phyloP scores from a whole-genome alignment of 306 rosid species.

The Fagus crenata region DNA sequence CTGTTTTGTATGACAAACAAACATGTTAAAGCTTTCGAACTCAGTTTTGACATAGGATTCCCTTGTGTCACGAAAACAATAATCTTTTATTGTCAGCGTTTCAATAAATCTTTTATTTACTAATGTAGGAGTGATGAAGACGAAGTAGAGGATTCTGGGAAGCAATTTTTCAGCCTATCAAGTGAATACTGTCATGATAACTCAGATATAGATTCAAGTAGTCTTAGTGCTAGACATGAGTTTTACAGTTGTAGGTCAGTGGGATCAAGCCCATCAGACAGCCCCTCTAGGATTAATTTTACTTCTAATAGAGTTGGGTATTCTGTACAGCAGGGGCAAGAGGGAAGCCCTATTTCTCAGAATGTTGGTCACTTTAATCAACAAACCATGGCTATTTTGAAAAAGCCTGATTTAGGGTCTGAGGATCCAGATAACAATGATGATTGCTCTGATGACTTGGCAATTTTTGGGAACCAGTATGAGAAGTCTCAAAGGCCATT shows the following conservation, averaged over 20 bases:
- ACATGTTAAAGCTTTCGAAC: neutral
- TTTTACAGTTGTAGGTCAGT: constrained; percentile 46
- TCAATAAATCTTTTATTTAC: constrained; percentile 24
- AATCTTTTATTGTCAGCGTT: neutral
- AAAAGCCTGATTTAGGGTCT: constrained; percentile 54
- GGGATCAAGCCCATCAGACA: constrained; percentile 72
- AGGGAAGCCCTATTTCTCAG: constrained; percentile 43
- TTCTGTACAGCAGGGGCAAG: constrained; percentile 63
- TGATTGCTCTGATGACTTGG: constrained; percentile 64
- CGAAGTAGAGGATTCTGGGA: constrained; percentile 64
- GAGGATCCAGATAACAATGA: constrained; percentile 61
- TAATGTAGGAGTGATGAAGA: constrained; percentile 80
- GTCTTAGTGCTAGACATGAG: constrained; percentile 74
- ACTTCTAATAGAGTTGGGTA: constrained; percentile 53
- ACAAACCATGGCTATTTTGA: constrained; percentile 64
- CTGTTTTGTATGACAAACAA: neutral
- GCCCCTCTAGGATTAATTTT: constrained; percentile 77
- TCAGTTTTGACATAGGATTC: neutral
- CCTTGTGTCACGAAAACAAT: neutral
- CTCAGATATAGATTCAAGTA: constrained; percentile 73
- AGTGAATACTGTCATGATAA: constrained; percentile 67
- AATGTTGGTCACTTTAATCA: constrained; percentile 45
- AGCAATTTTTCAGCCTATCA: constrained; percentile 63
- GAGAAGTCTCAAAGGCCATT: constrained; percentile 62
- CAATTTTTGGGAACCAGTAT: constrained; percentile 48